Evolutionary conservation across 805 yeast species (phyloP), one percentile per base, ranked within the genome.

Genomic region (Pichia heedii): DNA sequence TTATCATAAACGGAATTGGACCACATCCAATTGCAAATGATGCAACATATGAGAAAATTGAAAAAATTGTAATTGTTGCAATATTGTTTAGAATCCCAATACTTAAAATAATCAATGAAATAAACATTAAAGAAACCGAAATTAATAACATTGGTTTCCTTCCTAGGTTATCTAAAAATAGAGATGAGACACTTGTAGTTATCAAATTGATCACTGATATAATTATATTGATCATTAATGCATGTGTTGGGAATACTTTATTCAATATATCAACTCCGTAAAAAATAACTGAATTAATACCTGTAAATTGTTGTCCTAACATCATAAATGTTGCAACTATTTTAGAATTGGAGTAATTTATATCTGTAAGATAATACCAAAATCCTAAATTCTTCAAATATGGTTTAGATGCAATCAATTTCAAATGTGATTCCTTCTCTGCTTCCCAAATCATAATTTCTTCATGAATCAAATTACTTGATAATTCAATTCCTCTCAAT

Each of bases 21-120:
- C 98, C 98, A 48, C 88, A 61, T 0, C 98, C 98, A 29, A 84
- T 66, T 0, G 97, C 97, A 67, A 90, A 93, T 22, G 87, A 75
- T 1, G 83, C 78, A 39, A 90, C 88, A 58, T 87, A 89, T 1
- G 73, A 56, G 42, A 86, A 74, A 0, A 88, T 81, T 11, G 88
- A 79, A 1, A 73, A 40, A 1, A 83, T 78, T 1, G 89, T 71
- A 13, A 81, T 47, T 0, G 63, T 27, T 0, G 84, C 68, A 40
- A 65, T 64, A 2, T 68, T 60, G 16, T 59, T 48, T 18, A 76
- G 55, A 33, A 90, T 81, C 3, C 94, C 90, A 20, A 74, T 36
- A 1, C 86, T 81, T 57, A 90, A 75, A 4, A 79, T 51, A 0
- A 78, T 66, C 0, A 94, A 68, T 36, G 81, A 69, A 1, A 78